Conservation (phyloP, 2,329 filamentous ascomycete species). For the Neocatenulostroma microsporum region DNA sequence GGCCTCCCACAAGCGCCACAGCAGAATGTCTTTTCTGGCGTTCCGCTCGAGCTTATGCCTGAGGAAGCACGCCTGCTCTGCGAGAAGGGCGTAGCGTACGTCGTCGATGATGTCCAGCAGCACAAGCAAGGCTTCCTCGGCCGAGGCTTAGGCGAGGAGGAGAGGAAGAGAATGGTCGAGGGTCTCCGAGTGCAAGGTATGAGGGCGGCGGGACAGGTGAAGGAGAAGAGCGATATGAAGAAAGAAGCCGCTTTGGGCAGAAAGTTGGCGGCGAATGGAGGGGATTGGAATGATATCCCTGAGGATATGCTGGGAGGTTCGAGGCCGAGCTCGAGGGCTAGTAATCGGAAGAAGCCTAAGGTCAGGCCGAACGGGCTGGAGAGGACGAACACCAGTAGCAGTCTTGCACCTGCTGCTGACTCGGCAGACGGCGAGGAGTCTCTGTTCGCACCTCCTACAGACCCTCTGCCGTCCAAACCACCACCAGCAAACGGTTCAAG, state of each 20-base stretch:
- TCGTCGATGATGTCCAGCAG: constrained; percentile 68
- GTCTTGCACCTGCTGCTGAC: constrained; percentile 11
- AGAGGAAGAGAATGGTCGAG: constrained; percentile 55
- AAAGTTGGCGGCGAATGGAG: constrained; percentile 31
- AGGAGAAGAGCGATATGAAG: constrained; percentile 43
- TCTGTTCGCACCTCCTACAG: constrained; percentile 21
- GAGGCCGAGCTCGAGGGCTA: constrained; percentile 8
- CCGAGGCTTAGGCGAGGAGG: constrained; percentile 43
- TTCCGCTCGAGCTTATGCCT: constrained; percentile 81
- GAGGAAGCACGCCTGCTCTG: constrained; percentile 82
- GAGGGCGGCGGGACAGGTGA: constrained; percentile 41
- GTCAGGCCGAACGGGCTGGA: too few relatives aligned
- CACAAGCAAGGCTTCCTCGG: constrained; percentile 58
- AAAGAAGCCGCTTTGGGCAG: constrained; percentile 45
- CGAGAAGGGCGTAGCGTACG: constrained; percentile 64
- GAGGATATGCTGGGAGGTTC: constrained; percentile 25
- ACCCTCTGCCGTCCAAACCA: constrained; percentile 13
- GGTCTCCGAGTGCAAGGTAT: constrained; percentile 49
- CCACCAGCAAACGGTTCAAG: constrained; percentile 1
- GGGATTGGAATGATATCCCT: constrained; percentile 30
- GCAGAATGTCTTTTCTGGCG: constrained; percentile 85
- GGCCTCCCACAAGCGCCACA: constrained; percentile 87
- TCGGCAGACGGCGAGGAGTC: constrained; percentile 23
- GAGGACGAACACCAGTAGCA: too few relatives aligned
- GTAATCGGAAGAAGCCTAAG: constrained; percentile 11